phyloP scores from a whole-genome alignment of 2,329 filamentous ascomycete genomes.

The Pyrenophora tritici-repentis region DNA sequence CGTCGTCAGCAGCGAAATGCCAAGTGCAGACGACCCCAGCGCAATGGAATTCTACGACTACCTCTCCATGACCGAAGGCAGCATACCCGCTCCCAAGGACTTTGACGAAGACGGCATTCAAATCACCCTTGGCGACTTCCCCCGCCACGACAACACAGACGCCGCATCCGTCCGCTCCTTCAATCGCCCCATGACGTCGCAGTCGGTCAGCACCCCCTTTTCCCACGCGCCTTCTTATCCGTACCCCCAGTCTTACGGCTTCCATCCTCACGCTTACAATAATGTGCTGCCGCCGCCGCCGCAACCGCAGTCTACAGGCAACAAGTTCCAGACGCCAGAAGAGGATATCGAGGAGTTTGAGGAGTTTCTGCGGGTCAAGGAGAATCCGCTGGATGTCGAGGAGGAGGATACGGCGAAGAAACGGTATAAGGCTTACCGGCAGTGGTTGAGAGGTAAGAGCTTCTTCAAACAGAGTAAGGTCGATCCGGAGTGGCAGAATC shows the following conservation, averaged over 20 bases:
- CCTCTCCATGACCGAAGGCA: slow-evolving; percentile 60
- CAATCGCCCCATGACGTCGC: slow-evolving; percentile 34
- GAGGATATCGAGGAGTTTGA: slow-evolving; percentile 74
- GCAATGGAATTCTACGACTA: slow-evolving; percentile 79
- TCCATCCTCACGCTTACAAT: slow-evolving; percentile 23
- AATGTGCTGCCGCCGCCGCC: slow-evolving; percentile 7
- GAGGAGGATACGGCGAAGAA: slow-evolving; percentile 90
- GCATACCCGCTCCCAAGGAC: slow-evolving; percentile 20
- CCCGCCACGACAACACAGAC: slow-evolving; percentile 33
- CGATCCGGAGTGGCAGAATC: slow-evolving; percentile 54
- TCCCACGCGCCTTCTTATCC: slow-evolving; percentile 38
- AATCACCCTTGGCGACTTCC: slow-evolving; percentile 19
- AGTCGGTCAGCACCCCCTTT: slow-evolving; percentile 39
- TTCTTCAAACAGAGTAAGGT: slow-evolving; percentile 83
- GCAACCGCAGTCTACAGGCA: slow-evolving; percentile 14
- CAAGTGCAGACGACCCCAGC: slow-evolving; percentile 54
- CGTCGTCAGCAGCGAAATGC: slow-evolving; percentile 71
- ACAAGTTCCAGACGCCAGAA: slow-evolving; percentile 58
- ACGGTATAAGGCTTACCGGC: slow-evolving; percentile 92
- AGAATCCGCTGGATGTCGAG: slow-evolving; percentile 84
- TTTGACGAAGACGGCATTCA: slow-evolving; percentile 24
- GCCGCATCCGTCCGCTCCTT: slow-evolving; percentile 33
- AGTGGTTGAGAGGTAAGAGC: slow-evolving; percentile 94
- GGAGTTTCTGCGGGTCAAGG: slow-evolving; percentile 75
- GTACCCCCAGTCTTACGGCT: slow-evolving; percentile 23